phyloP scores from a whole-genome alignment of 305 asterid species.

The Fraxinus paxiana region DNA sequence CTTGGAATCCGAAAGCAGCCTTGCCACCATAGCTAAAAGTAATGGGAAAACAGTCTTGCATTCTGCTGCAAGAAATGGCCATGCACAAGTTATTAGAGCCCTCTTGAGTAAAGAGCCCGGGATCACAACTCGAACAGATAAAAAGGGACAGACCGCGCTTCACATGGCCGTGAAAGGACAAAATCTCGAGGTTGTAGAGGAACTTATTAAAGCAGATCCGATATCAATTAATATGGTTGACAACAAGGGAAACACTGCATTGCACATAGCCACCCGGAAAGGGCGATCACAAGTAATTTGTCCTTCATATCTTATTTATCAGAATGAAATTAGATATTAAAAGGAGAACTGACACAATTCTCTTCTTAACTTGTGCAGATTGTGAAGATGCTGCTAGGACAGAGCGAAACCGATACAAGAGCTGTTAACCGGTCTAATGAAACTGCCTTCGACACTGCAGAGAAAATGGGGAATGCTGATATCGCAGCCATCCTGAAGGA shows the following conservation, averaged over 20 bases:
- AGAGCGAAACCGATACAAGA: neutral
- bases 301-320: neutral
- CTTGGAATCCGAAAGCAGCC: constrained; percentile 29
- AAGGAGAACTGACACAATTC: neutral
- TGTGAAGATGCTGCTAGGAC: constrained; percentile 19
- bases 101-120: constrained; percentile 37
- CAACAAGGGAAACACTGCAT: constrained; percentile 38
- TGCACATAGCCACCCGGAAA: constrained; percentile 53
- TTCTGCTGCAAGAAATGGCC: constrained; percentile 59
- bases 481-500: constrained; percentile 19
- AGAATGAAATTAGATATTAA: neutral
- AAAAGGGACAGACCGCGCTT: constrained; percentile 53
- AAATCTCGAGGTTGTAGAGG: constrained; percentile 45
- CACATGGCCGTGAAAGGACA: constrained; percentile 61
- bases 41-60: constrained; percentile 54
- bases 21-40: constrained; percentile 33
- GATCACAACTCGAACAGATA: constrained; percentile 34
- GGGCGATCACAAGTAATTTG: constrained; percentile 40
- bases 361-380: constrained; percentile 11
- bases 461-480: constrained; percentile 22
- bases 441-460: constrained; percentile 24
- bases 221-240: constrained; percentile 45
- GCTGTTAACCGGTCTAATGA: constrained; percentile 24
- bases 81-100: constrained; percentile 32
- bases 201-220: constrained; percentile 37